Evolutionary conservation across 306 rosid species (phyloP), one percentile per base, ranked within the genome.

Genomic region (Quercus glauca): DNA sequence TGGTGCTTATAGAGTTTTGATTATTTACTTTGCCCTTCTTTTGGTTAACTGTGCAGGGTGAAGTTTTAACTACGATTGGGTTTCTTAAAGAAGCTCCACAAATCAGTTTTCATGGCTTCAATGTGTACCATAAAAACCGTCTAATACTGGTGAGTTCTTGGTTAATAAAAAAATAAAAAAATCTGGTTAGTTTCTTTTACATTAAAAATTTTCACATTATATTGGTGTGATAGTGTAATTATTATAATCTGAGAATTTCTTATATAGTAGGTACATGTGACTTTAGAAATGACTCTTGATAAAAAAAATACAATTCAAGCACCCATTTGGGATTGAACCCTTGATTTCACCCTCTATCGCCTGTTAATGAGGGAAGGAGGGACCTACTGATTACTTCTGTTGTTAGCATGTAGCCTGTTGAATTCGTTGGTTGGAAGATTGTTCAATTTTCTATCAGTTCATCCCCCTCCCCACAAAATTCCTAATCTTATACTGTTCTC

Each of bases 111-210:
- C 99, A 95, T 45, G 99, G 99, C 76, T 95, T 95, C 85, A 92
- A 91, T 75, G 87, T 95, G 73, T 93, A 95, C 88, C 96, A 95
- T 86, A 95, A 93, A 85, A 91, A 93, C 82, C 97, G 99, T 78
- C 84, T 95, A 72, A 95, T 95, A 79, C 80, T 89, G 90, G 99
- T 93, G 84, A 86, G 78, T 79, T 52, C 58, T 68, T 73, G 45
- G 45, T 41, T 41, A 41, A 52, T 75, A 77, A 31, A 57, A 25
- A 55, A 41, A 57, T 37, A 52, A 56, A 5, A 37, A 37, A 37
- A 41, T 0, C 45, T 41, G 45, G 45, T 41, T 41, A 41, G 12
- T 41, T 7, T 41, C 12, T 41, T 41, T 5, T 61, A 33, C 35
- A 23, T 26, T 71, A 61, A 76, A 76, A 25, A 37, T 26, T 78